Percentiles rank a stretch among this genome's conserved stretches.
phyloP scores from a whole-genome alignment of 2,329 filamentous ascomycete species.

The Microascus cirrosus region DNA sequence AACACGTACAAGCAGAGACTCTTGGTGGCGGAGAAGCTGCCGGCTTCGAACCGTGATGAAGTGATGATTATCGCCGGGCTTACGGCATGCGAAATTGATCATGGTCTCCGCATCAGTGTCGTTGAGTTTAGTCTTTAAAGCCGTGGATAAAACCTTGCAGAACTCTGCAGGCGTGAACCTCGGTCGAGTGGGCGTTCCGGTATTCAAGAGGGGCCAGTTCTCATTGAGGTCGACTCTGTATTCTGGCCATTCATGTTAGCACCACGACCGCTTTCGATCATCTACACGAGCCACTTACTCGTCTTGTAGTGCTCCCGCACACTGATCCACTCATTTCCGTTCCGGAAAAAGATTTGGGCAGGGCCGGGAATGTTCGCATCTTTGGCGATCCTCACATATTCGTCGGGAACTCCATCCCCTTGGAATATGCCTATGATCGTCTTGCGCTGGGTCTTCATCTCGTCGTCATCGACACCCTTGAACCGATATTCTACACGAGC shows the following conservation, averaged over 20 bases:
- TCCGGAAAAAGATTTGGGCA: neutral
- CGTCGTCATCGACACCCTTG: neutral
- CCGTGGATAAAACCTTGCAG: slow-evolving; percentile 45
- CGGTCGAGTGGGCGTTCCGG: slow-evolving; percentile 45
- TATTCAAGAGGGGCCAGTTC: slow-evolving; percentile 50
- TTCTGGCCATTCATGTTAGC: slow-evolving; percentile 12
- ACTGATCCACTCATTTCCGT: slow-evolving; percentile 10
- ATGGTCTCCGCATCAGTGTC: slow-evolving; percentile 53
- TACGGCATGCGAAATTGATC: slow-evolving; percentile 61
- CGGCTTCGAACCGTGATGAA: slow-evolving; percentile 52
- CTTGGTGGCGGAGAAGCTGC: slow-evolving; percentile 44
- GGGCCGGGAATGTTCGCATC: neutral
- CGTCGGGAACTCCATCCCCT: neutral
- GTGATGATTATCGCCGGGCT: slow-evolving; percentile 53
- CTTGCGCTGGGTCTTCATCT: slow-evolving; percentile 1
- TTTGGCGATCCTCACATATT: neutral
- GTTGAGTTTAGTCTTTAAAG: slow-evolving; percentile 42
- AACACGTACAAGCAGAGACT: slow-evolving; percentile 30
- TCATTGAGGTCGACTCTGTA: slow-evolving; percentile 22
- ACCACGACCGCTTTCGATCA: neutral
- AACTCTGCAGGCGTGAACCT: slow-evolving; percentile 57
- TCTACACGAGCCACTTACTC: slow-evolving; percentile 21
- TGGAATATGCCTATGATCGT: slow-evolving; percentile 2
- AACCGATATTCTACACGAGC: slow-evolving; percentile 10
- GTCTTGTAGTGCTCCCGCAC: slow-evolving; percentile 31